A percentile compares a stretch with the other conserved stretches of the same genome.
Conservation (phyloP, 352 stramenopile species). For the Pilasporangium apinafurcum region DNA sequence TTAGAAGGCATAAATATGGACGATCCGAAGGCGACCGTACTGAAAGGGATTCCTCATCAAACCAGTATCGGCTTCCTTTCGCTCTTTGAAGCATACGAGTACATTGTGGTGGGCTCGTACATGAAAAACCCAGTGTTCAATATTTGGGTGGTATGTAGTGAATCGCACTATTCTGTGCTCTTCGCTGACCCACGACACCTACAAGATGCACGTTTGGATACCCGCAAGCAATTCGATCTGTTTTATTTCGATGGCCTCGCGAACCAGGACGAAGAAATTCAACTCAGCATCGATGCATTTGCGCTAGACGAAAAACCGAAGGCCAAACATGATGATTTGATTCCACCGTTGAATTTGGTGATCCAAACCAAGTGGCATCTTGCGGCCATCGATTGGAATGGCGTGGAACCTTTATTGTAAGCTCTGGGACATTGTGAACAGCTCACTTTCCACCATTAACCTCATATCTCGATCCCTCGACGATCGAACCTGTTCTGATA, state of each 20-base stretch:
- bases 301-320: constrained; percentile 18
- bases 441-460: no score
- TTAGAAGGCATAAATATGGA: constrained; percentile 57
- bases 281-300: constrained; percentile 38
- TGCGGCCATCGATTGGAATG: constrained; percentile 84
- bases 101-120: constrained; percentile 75
- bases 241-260: constrained; percentile 87
- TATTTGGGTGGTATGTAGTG: constrained; percentile 89
- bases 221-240: constrained; percentile 48
- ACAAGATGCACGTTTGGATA: constrained; percentile 14
- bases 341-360: constrained; percentile 84
- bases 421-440: background rate
- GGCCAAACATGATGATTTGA: constrained; percentile 49
- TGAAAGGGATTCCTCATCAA: constrained; percentile 58
- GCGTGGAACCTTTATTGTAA: constrained; percentile 79
- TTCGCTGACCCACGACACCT: constrained; percentile 41
- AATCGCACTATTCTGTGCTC: constrained; percentile 91
- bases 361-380: constrained; percentile 86
- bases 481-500: no score
- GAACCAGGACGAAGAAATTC: constrained; percentile 85
- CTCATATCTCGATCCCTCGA: no score
- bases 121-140: constrained; percentile 74
- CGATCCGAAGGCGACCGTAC: constrained; percentile 51
- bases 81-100: constrained; percentile 89
- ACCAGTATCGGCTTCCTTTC: constrained; percentile 84